These are phyloP conservation scores for Gynostemma pentaphyllum DNA, from an alignment of 306 rosid genomes.

Conservation along the genomic window DNA sequence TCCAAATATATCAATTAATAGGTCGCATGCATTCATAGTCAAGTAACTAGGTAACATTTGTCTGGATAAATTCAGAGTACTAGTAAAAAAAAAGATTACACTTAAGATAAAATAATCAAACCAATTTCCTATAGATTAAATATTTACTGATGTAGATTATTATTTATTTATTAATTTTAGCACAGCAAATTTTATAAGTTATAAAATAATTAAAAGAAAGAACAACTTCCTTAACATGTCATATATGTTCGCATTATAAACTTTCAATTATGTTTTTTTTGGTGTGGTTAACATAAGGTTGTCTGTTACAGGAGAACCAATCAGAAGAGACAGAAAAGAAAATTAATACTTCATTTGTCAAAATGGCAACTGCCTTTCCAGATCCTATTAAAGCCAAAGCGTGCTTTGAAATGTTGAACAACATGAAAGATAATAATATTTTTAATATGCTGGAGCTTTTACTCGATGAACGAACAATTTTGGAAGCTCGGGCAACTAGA, in stretches of 20 bases:
- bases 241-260: neutral
- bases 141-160: no score
- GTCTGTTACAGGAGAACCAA: conserved; percentile 46
- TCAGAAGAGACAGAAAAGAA: conserved; percentile 49
- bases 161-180: no score
- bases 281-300: conserved; percentile 5
- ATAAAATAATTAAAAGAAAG: neutral
- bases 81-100: no score
- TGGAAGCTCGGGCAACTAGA: conserved; percentile 28
- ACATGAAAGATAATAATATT: conserved; percentile 55
- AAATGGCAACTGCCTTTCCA: conserved; percentile 59
- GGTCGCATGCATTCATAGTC: no score
- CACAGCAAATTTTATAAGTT: neutral
- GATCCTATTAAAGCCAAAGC: conserved; percentile 70
- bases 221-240: neutral
- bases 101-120: no score
- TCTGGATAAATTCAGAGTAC: no score
- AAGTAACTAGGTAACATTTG: no score
- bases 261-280: conserved; percentile 13
- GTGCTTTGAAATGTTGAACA: conserved; percentile 53
- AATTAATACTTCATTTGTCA: conserved; percentile 33
- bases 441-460: conserved; percentile 49
- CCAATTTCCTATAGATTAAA: no score
- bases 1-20: no score
- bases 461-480: conserved; percentile 39